Base-by-base conservation (phyloP, 495 filamentous ascomycete species). In the Cenococcum geophilum region DNA sequence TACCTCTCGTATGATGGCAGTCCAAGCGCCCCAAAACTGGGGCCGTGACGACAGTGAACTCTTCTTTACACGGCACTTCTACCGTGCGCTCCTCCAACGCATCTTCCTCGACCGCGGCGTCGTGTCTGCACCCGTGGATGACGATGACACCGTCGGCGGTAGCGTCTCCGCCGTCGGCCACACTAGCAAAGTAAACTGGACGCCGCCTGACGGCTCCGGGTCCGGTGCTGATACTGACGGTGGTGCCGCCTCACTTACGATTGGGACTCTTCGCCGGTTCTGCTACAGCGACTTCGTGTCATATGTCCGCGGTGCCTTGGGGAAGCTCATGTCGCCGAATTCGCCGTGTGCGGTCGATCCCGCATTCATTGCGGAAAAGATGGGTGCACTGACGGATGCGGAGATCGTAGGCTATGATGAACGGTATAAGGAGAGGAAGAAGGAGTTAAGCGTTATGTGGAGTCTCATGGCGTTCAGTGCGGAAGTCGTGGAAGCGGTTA, bases 41-140 rank as follows among this genome's bases (percentile, higher is more conserved):
- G 89, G 86, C 9, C 72, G 76, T 14, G 77, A 78, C 21, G 89
- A 95, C 48, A 93, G 88, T 71, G 88, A 91, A 32, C 76, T 75
- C 1, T 97, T 97, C 76, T 97, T 97, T 76, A 93, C 86, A 0
- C 81, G 93, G 5, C 93, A 98, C 69, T 96, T 91, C 74, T 98
- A 89, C 76, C 88, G 93, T 23, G 89, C 91, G 0, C 80, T 98
- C 1, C 77, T 97, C 16, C 95, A 98, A 73, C 86, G 86, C 32
- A 85, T 98, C 12, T 90, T 98, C 57, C 77, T 96, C 0, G 93
- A 98, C 69, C 80, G 78, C 20, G 86, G 84, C 1, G 79, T 97
- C 49, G 81, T 95, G 5, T 75, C 78, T 0, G 82, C 81, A 49
- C 80, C 90, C 62, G 67, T 0, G n/a, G 43, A 23, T 48, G 67